Conservation (phyloP, 2,329 filamentous ascomycete species). For the Amesomyces nigricolor region DNA sequence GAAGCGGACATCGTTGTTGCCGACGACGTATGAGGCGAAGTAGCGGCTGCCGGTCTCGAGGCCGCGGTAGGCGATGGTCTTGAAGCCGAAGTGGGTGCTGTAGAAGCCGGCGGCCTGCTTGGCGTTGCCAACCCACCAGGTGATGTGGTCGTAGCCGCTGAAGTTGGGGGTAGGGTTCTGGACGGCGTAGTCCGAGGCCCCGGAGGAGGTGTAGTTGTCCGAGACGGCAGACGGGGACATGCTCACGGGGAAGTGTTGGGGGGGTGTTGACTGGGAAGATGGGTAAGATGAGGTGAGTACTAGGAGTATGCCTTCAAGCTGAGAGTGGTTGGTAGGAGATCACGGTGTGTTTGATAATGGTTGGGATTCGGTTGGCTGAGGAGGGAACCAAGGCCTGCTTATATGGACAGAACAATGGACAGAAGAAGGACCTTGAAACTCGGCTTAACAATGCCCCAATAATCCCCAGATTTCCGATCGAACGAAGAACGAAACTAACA, state of each 20-base stretch:
- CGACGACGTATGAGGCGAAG: slow-evolving; percentile 77
- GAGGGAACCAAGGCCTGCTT: slow-evolving; percentile 6
- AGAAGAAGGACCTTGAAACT: not conserved
- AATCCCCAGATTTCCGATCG: slow-evolving; percentile 6
- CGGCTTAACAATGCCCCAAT: slow-evolving; percentile 22
- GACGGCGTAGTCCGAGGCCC: slow-evolving; percentile 50
- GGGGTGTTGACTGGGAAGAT: not conserved
- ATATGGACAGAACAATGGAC: slow-evolving; percentile 8
- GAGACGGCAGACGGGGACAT: slow-evolving; percentile 58
- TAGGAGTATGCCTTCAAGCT: not conserved
- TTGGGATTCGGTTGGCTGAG: not conserved
- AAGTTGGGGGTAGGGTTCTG: slow-evolving; percentile 52
- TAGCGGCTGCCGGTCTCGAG: slow-evolving; percentile 81
- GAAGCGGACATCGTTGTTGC: slow-evolving; percentile 71
- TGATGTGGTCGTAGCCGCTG: slow-evolving; percentile 84
- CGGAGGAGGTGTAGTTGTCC: slow-evolving; percentile 37
- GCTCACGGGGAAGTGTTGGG: slow-evolving; percentile 26
- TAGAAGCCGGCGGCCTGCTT: slow-evolving; percentile 93
- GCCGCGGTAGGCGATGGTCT: slow-evolving; percentile 74
- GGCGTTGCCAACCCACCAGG: slow-evolving; percentile 95
- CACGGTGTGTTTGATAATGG: not conserved
- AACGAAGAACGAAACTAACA: slow-evolving; percentile 1
- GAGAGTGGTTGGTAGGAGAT: not conserved
- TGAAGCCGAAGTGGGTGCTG: slow-evolving; percentile 80
- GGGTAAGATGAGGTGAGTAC: not conserved